Conservation (phyloP, 805 yeast species). For the Lipomyces mesembrius region DNA sequence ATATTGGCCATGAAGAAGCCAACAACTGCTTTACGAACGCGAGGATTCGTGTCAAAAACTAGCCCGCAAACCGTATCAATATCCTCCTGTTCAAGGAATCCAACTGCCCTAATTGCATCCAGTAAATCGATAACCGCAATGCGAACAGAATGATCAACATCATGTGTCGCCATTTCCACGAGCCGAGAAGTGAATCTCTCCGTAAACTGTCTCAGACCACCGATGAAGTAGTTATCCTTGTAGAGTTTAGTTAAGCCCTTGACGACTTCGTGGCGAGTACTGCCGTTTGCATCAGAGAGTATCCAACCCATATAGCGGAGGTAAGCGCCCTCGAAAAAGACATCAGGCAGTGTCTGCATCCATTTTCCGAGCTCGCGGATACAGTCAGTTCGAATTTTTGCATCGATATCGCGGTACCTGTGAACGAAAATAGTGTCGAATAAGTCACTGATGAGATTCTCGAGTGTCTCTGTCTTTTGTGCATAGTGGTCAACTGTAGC, state of each 20-base stretch:
- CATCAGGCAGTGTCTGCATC: conserved; percentile 72
- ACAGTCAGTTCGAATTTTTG: conserved; percentile 71
- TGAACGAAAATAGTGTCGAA: conserved; percentile 70
- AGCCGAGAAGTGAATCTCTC: conserved; percentile 71
- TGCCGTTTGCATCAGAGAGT: conserved; percentile 67
- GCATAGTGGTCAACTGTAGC: conserved; percentile 56
- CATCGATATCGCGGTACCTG: conserved; percentile 80
- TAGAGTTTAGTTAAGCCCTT: conserved; percentile 59
- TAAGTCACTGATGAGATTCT: conserved; percentile 65
- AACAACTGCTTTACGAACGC: conserved; percentile 55
- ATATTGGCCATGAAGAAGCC: conserved; percentile 52
- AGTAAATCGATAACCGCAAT: conserved; percentile 57
- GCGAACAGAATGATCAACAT: conserved; percentile 61
- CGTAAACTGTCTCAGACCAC: conserved; percentile 77
- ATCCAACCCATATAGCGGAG: conserved; percentile 84
- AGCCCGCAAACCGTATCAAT: conserved; percentile 52
- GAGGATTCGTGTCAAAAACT: conserved; percentile 46
- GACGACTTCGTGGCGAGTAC: conserved; percentile 69
- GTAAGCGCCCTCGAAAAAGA: conserved; percentile 69
- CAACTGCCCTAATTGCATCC: conserved; percentile 59
- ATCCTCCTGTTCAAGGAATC: conserved; percentile 68
- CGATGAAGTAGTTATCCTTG: conserved; percentile 52
- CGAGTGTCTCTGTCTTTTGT: conserved; percentile 57
- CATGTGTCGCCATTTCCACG: conserved; percentile 63
- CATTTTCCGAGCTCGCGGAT: conserved; percentile 66